Evolutionary conservation across 495 filamentous ascomycete species (phyloP).

Genomic region (Penicillium alfredii): DNA sequence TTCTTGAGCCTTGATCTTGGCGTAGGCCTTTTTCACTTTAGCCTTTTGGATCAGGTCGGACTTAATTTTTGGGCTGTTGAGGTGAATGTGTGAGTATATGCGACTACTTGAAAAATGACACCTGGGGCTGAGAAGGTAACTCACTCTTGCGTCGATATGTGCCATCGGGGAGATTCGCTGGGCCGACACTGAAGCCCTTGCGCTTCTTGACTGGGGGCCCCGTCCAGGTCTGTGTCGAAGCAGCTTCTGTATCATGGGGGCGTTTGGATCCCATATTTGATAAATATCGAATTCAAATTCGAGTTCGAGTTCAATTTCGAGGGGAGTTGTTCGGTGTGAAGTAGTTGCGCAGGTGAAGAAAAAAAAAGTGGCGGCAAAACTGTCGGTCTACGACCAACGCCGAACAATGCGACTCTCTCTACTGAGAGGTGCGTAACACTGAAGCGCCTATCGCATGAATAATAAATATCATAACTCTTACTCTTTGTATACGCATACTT

Average conservation of each 20-base stretch:
- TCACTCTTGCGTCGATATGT: constrained; percentile 84
- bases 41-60: constrained; percentile 84
- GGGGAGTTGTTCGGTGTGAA: neutral
- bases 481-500: too few relatives aligned
- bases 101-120: neutral
- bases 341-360: neutral
- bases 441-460: too few relatives aligned
- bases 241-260: constrained; percentile 44
- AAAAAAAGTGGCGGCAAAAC: too few relatives aligned
- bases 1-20: constrained; percentile 71
- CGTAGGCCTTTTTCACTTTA: constrained; percentile 89
- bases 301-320: neutral
- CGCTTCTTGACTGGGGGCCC: constrained; percentile 49
- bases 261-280: constrained; percentile 63
- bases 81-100: constrained; percentile 13
- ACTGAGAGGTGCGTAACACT: too few relatives aligned
- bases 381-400: too few relatives aligned
- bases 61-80: constrained; percentile 79
- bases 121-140: neutral
- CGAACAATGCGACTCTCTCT: too few relatives aligned
- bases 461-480: too few relatives aligned
- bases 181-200: constrained; percentile 75
- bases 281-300: too few relatives aligned
- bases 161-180: constrained; percentile 89
- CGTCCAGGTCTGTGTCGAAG: constrained; percentile 22